Evolutionary conservation across 768 basidiomycete species (phyloP).

Genomic region (Mycena floridula): DNA sequence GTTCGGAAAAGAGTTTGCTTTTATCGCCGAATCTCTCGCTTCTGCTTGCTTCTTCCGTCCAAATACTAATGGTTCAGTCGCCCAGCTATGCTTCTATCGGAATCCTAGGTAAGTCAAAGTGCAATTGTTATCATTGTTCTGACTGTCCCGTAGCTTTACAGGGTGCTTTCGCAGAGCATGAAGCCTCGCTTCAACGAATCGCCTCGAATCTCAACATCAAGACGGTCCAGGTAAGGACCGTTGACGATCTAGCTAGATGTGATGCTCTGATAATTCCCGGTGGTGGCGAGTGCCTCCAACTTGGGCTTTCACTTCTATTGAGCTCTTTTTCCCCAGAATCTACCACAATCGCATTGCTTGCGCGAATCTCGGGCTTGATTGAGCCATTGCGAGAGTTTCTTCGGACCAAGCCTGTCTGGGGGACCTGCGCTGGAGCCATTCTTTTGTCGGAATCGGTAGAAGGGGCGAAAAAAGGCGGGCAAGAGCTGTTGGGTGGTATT

Average conservation of each 20-base stretch:
- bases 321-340: slow-evolving; percentile 50
- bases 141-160: slow-evolving; percentile 62
- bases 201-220: slow-evolving; percentile 37
- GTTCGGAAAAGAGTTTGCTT: too few relatives aligned
- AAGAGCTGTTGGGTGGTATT: slow-evolving; percentile 79
- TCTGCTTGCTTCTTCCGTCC: too few relatives aligned
- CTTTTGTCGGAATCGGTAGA: slow-evolving; percentile 70
- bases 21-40: too few relatives aligned
- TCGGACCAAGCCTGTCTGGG: slow-evolving; percentile 79
- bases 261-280: slow-evolving; percentile 91
- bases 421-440: slow-evolving; percentile 95
- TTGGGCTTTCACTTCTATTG: not conserved
- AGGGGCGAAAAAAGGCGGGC: slow-evolving; percentile 80
- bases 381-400: slow-evolving; percentile 76
- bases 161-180: slow-evolving; percentile 89
- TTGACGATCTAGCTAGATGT: slow-evolving; percentile 68
- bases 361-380: slow-evolving; percentile 65
- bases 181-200: slow-evolving; percentile 58
- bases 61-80: too few relatives aligned
- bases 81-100: slow-evolving; percentile 29
- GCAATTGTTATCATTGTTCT: not conserved
- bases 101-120: slow-evolving; percentile 39
- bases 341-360: slow-evolving; percentile 83
- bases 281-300: slow-evolving; percentile 47
- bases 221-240: slow-evolving; percentile 60